phyloP scores from a whole-genome alignment of 2,329 filamentous ascomycete genomes.

The Spiromastix sp. region DNA sequence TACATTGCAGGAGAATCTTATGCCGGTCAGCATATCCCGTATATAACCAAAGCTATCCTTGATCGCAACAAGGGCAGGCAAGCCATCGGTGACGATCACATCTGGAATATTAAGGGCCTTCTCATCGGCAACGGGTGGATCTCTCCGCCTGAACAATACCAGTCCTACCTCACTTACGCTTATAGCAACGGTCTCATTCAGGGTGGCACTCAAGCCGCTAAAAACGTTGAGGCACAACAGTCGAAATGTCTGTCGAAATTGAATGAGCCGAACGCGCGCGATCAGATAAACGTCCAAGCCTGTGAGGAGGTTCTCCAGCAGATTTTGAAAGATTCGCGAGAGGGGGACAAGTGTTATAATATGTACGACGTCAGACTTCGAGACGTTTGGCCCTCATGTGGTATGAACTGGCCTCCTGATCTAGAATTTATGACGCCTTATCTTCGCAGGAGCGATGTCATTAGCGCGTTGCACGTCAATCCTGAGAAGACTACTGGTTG shows the following conservation, averaged over 20 bases:
- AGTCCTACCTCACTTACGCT: conserved; percentile 70
- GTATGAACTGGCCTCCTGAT: conserved; percentile 97
- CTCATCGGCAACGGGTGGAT: conserved; percentile 98
- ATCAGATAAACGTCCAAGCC: conserved; percentile 54
- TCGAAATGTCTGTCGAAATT: conserved; percentile 55
- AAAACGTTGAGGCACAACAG: conserved; percentile 58
- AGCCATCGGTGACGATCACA: conserved; percentile 26
- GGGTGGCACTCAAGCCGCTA: conserved; percentile 53
- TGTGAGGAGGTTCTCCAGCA: conserved; percentile 72
- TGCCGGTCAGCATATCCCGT: conserved; percentile 92
- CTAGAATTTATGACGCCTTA: conserved; percentile 69
- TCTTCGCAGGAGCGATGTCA: conserved; percentile 70
- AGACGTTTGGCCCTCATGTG: conserved; percentile 73
- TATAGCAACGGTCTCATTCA: conserved; percentile 65
- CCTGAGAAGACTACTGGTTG: conserved; percentile 75
- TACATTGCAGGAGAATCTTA: conserved; percentile 96
- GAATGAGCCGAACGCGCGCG: conserved; percentile 46
- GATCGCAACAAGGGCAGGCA: conserved; percentile 63
- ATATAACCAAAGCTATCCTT: conserved; percentile 85
- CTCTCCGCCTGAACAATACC: conserved; percentile 79
- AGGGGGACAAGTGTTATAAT: conserved; percentile 61
- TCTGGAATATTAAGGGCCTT: conserved; percentile 75
- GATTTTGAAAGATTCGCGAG: conserved; percentile 57
- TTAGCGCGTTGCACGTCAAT: conserved; percentile 71
- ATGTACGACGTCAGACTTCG: conserved; percentile 93